These are phyloP conservation scores for Plasmodium ovale DNA, from an alignment of 169 alveolate species.

Conservation along the genomic window DNA sequence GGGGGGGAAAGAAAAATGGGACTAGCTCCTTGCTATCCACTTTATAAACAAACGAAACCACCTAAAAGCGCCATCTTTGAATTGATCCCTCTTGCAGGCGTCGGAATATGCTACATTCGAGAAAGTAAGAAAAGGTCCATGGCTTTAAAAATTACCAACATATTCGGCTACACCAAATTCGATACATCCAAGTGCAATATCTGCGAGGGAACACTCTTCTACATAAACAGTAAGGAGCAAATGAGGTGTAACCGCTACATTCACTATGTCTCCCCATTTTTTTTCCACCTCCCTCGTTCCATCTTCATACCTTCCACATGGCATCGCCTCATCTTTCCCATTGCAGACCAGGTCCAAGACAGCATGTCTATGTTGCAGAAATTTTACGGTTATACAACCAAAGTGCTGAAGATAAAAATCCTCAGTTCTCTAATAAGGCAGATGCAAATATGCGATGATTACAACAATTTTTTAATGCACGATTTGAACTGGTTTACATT, in stretches of 20 bases:
- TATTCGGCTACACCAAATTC: background rate
- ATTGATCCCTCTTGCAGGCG: background rate
- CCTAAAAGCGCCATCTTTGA: background rate
- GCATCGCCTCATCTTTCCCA: too few relatives aligned
- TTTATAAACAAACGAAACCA: too few relatives aligned
- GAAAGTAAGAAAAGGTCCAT: background rate
- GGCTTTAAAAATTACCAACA: background rate
- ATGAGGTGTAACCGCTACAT: background rate
- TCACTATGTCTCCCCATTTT: too few relatives aligned
- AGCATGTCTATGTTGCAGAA: constrained; percentile 30
- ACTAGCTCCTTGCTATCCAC: too few relatives aligned
- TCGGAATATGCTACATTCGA: constrained; percentile 15
- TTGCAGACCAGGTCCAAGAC: constrained; percentile 22
- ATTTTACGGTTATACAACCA: constrained; percentile 9
- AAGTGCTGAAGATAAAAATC: constrained; percentile 16
- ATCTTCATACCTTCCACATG: too few relatives aligned
- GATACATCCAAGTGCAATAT: constrained; percentile 25
- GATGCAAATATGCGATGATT: constrained; percentile 46
- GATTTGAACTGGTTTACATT: constrained; percentile 62
- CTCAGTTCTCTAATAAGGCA: background rate
- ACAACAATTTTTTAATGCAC: constrained; percentile 53
- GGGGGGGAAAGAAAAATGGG: too few relatives aligned
- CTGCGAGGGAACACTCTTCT: constrained; percentile 57
- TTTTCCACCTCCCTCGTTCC: background rate
- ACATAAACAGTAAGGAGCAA: constrained; percentile 28